A percentile compares a stretch with the other conserved stretches of the same genome.
These are phyloP conservation scores for Sphaerosporella brunnea DNA, from an alignment of 495 filamentous ascomycete genomes.

Conservation along the genomic window DNA sequence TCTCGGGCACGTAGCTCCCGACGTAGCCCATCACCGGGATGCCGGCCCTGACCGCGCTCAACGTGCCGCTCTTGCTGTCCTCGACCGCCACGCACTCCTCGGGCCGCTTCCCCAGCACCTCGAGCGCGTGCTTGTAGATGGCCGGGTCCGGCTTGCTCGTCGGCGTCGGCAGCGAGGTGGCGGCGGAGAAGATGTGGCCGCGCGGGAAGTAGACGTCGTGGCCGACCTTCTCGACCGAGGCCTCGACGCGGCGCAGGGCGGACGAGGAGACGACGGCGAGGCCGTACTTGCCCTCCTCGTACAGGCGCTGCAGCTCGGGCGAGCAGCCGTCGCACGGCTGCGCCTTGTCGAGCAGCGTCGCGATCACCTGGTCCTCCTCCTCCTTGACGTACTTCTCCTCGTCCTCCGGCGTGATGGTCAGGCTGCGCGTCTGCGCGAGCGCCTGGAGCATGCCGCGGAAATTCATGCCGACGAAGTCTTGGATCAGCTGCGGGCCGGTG, in stretches of 20 bases:
- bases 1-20: slow-evolving; percentile 55
- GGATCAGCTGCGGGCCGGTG: slow-evolving; percentile 59
- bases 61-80: slow-evolving; percentile 74
- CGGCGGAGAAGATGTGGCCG: slow-evolving; percentile 66
- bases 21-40: slow-evolving; percentile 79
- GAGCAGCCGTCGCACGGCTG: slow-evolving; percentile 58
- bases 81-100: slow-evolving; percentile 70
- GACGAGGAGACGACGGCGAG: slow-evolving; percentile 70
- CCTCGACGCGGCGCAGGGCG: slow-evolving; percentile 59
- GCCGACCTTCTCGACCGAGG: slow-evolving; percentile 61
- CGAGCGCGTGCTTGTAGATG: slow-evolving; percentile 68
- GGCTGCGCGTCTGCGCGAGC: slow-evolving; percentile 59
- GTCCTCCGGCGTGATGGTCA: slow-evolving; percentile 48
- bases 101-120: slow-evolving; percentile 54
- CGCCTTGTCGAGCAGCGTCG: slow-evolving; percentile 53
- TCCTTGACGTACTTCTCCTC: slow-evolving; percentile 56
- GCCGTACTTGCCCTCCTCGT: slow-evolving; percentile 45
- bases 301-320: slow-evolving; percentile 48
- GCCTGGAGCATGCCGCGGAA: slow-evolving; percentile 79
- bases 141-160: slow-evolving; percentile 87
- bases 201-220: slow-evolving; percentile 64
- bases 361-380: slow-evolving; percentile 71
- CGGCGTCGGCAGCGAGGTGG: slow-evolving; percentile 56
- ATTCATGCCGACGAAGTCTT: slow-evolving; percentile 88
- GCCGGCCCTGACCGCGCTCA: slow-evolving; percentile 61